Conservation (phyloP, 1,284 basidiomycete genomes). For the Singerocomus inundabilis region DNA sequence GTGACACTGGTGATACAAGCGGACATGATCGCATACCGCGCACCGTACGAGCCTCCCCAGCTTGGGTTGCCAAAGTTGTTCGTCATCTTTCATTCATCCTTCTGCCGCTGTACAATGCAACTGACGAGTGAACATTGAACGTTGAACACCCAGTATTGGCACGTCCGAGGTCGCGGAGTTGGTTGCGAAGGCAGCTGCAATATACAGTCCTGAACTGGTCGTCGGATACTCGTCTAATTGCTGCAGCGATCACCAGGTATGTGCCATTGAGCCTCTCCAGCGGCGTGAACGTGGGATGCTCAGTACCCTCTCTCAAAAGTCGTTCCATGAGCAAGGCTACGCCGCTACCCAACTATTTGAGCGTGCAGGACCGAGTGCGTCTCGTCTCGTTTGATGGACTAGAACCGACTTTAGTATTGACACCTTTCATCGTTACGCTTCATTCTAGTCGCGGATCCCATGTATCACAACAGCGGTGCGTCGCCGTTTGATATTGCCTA, state of each 20-base stretch:
- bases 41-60: conserved; percentile 71
- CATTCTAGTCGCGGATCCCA: conserved; percentile 72
- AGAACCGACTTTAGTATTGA: neutral
- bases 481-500: neutral
- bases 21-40: conserved; percentile 85
- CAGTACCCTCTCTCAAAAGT: conserved; percentile 38
- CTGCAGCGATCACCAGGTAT: conserved; percentile 83
- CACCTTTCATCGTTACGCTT: neutral
- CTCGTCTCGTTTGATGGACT: neutral
- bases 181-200: conserved; percentile 65
- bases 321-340: conserved; percentile 80
- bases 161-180: conserved; percentile 74
- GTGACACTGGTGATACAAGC: conserved; percentile 83
- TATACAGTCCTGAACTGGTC: conserved; percentile 80
- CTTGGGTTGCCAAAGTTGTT: conserved; percentile 71
- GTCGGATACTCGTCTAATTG: conserved; percentile 79
- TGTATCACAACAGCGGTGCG: conserved; percentile 80
- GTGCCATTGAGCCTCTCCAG: too few species aligned
- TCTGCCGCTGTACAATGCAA: neutral
- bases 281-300: neutral
- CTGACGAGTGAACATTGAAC: neutral
- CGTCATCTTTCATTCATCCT: conserved; percentile 17
- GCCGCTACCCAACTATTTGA: conserved; percentile 82
- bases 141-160: conserved; percentile 67
- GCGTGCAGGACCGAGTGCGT: conserved; percentile 71